These are phyloP conservation scores for Sutorius eximius DNA, from an alignment of 1,284 basidiomycete species.

Conservation along the genomic window DNA sequence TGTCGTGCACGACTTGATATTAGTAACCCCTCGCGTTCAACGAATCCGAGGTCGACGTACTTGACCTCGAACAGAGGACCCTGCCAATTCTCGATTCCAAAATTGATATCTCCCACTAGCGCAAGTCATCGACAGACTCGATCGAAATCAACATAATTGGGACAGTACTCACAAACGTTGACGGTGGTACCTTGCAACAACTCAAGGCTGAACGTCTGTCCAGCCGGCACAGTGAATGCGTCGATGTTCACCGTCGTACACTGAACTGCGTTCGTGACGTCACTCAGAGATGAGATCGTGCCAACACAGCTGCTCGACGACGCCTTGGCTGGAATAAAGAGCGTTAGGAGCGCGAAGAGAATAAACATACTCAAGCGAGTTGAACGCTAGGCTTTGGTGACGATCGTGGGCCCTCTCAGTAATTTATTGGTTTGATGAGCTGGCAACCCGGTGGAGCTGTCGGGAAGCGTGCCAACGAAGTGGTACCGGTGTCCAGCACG, in stretches of 20 bases:
- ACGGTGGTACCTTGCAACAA: constrained; percentile 45
- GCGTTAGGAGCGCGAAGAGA: constrained; percentile 12
- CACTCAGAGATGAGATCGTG: constrained; percentile 36
- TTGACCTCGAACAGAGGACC: constrained; percentile 41
- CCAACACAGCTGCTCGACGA: constrained; percentile 27
- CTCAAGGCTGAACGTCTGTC: constrained; percentile 40
- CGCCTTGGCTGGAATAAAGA: constrained; percentile 21
- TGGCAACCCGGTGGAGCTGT: background rate
- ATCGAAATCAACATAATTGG: background rate
- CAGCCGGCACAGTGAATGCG: constrained; percentile 44
- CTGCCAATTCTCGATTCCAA: constrained; percentile 41
- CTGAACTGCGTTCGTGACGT: constrained; percentile 33
- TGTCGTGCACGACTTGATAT: background rate
- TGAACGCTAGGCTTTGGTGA: background rate
- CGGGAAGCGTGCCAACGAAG: no score
- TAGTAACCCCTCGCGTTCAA: background rate
- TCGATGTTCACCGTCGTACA: constrained; percentile 40
- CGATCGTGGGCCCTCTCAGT: constrained; percentile 1
- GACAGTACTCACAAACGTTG: constrained; percentile 32
- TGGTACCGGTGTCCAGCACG: no score
- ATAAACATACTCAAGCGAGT: constrained; percentile 16
- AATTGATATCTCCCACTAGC: constrained; percentile 47
- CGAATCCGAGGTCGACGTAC: constrained; percentile 17
- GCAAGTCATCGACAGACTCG: background rate
- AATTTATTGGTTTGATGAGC: background rate